phyloP scores from a whole-genome alignment of 495 filamentous ascomycete species.

The Neurospora hispaniola region DNA sequence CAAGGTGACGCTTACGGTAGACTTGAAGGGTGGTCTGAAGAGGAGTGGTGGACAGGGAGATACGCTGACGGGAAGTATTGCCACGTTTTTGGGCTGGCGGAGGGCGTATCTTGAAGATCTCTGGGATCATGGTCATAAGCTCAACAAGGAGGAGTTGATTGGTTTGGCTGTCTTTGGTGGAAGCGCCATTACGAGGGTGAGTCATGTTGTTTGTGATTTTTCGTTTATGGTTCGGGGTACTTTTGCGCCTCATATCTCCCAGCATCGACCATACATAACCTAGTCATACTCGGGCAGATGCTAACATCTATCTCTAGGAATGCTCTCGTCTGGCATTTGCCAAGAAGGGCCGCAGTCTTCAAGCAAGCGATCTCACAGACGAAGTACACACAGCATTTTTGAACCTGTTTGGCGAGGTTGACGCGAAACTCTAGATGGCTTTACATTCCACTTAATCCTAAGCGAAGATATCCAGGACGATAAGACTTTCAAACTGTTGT shows the following conservation, averaged over 20 bases:
- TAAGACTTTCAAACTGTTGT: not conserved
- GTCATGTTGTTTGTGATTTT: slow-evolving; percentile 5
- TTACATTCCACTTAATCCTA: not conserved
- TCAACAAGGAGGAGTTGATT: slow-evolving; percentile 55
- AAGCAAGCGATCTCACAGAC: slow-evolving; percentile 89
- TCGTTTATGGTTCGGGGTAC: not conserved
- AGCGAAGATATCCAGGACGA: not conserved
- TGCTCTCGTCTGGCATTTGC: slow-evolving; percentile 81
- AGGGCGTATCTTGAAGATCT: slow-evolving; percentile 72
- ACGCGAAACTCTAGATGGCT: slow-evolving; percentile 9
- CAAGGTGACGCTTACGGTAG: slow-evolving; percentile 56
- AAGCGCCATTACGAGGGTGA: slow-evolving; percentile 67
- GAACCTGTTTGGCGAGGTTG: slow-evolving; percentile 57
- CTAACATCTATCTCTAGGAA: slow-evolving; percentile 37
- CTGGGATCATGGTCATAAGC: slow-evolving; percentile 57
- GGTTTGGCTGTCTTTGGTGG: slow-evolving; percentile 78
- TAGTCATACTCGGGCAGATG: not conserved
- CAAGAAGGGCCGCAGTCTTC: slow-evolving; percentile 79
- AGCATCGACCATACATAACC: not conserved
- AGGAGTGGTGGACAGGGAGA: slow-evolving; percentile 91
- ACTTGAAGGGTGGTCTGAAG: slow-evolving; percentile 73
- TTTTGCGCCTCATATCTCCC: not conserved
- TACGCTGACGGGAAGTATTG: slow-evolving; percentile 83
- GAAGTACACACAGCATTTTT: slow-evolving; percentile 78
- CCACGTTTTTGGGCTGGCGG: slow-evolving; percentile 78